Conservation (phyloP, 2,329 filamentous ascomycete species). For the Colletotrichum musicola region DNA sequence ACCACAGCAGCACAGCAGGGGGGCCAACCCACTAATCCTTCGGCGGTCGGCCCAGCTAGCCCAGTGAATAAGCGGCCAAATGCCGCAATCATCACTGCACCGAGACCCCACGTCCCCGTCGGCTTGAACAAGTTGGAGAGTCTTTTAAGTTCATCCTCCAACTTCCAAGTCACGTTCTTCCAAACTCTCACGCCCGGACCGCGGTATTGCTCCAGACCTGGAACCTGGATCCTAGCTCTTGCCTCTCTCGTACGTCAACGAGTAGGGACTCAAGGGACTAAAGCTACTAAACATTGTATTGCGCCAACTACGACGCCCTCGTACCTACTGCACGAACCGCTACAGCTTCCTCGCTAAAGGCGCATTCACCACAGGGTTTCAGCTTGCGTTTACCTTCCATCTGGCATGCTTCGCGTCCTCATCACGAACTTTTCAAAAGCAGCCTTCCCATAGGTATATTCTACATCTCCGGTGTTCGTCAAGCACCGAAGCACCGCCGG, state of each 20-base stretch:
- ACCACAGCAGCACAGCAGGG: slow-evolving; percentile 2
- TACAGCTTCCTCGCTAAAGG: slow-evolving; percentile 1
- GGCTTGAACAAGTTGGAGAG: slow-evolving; percentile 17
- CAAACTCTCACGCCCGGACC: background rate
- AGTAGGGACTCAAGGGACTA: too few species aligned
- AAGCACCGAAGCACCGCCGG: slow-evolving; percentile 8
- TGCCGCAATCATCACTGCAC: slow-evolving; percentile 33
- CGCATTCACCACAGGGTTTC: slow-evolving; percentile 3
- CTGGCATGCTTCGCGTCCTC: slow-evolving; percentile 6
- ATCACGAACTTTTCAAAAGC: slow-evolving; percentile 1
- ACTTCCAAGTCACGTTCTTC: background rate
- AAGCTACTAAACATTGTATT: too few species aligned
- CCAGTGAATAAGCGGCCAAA: slow-evolving; percentile 32
- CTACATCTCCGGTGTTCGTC: slow-evolving; percentile 3
- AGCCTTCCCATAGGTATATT: background rate
- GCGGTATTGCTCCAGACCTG: background rate
- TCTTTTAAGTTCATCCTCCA: slow-evolving; percentile 13
- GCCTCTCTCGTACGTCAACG: slow-evolving; percentile 1
- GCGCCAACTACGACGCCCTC: slow-evolving; percentile 8
- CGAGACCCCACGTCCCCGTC: slow-evolving; percentile 9
- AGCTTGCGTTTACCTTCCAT: background rate
- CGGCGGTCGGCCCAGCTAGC: slow-evolving; percentile 17
- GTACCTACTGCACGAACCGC: background rate
- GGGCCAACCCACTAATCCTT: background rate
- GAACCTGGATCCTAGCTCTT: slow-evolving; percentile 15